Evolutionary conservation across 2,329 filamentous ascomycete species (phyloP).

Genomic region (Alternaria rosae): DNA sequence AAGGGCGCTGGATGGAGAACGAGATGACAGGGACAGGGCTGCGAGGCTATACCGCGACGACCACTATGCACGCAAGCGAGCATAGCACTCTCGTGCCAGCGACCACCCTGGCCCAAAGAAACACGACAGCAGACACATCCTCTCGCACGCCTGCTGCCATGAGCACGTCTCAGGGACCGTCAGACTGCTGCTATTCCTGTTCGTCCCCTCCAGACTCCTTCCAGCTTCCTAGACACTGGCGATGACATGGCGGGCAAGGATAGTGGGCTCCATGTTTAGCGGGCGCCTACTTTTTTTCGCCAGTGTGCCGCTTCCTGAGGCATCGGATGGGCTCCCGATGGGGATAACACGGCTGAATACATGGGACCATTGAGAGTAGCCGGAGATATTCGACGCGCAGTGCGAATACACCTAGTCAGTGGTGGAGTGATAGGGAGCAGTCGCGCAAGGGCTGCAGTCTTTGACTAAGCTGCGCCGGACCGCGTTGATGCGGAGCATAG

Average conservation of each 20-base stretch:
- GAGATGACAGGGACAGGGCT: slow-evolving; percentile 29
- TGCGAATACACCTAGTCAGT: slow-evolving; percentile 25
- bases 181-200: slow-evolving; percentile 28
- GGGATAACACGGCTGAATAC: slow-evolving; percentile 47
- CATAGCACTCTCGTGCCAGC: slow-evolving; percentile 27
- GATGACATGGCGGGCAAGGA: slow-evolving; percentile 19
- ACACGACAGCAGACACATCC: slow-evolving; percentile 28
- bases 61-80: slow-evolving; percentile 46
- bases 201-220: slow-evolving; percentile 15
- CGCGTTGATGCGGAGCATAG: slow-evolving; percentile 10
- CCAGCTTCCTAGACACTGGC: slow-evolving; percentile 10
- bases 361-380: slow-evolving; percentile 37
- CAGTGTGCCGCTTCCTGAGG: slow-evolving; percentile 34
- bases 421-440: slow-evolving; percentile 38
- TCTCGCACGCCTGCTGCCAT: slow-evolving; percentile 18
- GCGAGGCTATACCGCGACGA: slow-evolving; percentile 17
- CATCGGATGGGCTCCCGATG: slow-evolving; percentile 47
- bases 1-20: slow-evolving; percentile 25
- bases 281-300: slow-evolving; percentile 46
- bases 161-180: slow-evolving; percentile 20
- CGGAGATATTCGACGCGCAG: slow-evolving; percentile 44
- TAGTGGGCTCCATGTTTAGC: slow-evolving; percentile 38
- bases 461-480: slow-evolving; percentile 35
- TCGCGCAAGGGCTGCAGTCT: slow-evolving; percentile 16
- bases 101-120: slow-evolving; percentile 37